Evolutionary conservation across 2,329 filamentous ascomycete species (phyloP), one percentile per base, ranked within the genome.

Genomic region (Magnaporthales sp.): DNA sequence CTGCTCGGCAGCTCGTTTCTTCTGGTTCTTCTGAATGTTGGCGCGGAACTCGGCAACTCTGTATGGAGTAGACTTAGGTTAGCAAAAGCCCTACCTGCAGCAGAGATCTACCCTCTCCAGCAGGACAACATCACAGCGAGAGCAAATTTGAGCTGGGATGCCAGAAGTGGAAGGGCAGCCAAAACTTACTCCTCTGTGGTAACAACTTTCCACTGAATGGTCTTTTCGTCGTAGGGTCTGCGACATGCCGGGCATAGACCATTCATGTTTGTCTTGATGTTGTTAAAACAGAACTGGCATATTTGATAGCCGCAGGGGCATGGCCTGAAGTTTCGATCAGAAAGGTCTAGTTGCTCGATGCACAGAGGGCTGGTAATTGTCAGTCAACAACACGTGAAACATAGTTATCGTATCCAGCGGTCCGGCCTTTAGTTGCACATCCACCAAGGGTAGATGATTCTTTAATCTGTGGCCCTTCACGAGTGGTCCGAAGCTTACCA

Each of bases 231-330:
- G 77, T 99, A 99, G 6, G 92, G 90, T 76, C 95, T 86, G 79
- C 95, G 88, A 77, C 95, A 99, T 71, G 96, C 96, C n/a, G 95
- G 95, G 78, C 95, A 99, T 67, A 97, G 85, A 46, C 94, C 93
- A 76, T 97, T 98, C 86, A 97, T 93, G 73, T 97, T 97, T 73
- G 91, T 96, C 80, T 96, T 96, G 77, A 99, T 96, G 77, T 98
- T 99, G 80, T 99, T 97, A 83, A 94, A 99, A 81, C 95, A 99
- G 80, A 99, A 99, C 83, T 99, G 96, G 79, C 95, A 99, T 77
- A 99, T 94, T 93, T 97, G 94, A 75, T 99, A 99, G 69, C 95
- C 95, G 76, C 95, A 99, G 67, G 94, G 94, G 82, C 95, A 99
- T 71, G 95, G 95, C 74, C 90, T 89, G 79, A 99, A 99, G 80